Evolutionary conservation across 2,329 filamentous ascomycete genomes (phyloP), one percentile per base, ranked within the genome.

Genomic region (Podosphaera fusca): DNA sequence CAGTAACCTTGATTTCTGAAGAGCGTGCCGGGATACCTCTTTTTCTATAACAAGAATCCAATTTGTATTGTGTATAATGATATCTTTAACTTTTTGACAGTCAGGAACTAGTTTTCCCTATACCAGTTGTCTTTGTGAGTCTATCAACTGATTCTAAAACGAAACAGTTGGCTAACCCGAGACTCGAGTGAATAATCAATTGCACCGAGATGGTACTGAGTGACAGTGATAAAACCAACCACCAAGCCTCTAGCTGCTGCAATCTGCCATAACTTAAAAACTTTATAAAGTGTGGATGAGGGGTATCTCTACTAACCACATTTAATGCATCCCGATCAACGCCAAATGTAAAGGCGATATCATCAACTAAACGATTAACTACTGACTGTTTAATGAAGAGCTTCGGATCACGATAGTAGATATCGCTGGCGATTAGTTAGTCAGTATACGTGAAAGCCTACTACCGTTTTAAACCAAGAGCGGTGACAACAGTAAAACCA

Each of bases 11-110:
- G 30, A 4, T 30, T 51, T 14, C 38, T 29, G 47, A 56, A 12
- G 4, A 50, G 30, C 3, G 12, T 57, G 47, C 49, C 33, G 7
- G 57, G 67, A 58, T 61, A 80, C 84, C 72, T 92, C 86, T 69
- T 92, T 90, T 65, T 92, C 86, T 55, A 90, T 75, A 0, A 90
- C 76, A 0, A 90, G 69, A 49, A 89, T 70, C 84, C 82, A 88
- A 56, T 71, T 70, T 1, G 76, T 68, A 0, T 64, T 59, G 0
- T 67, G 66, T n/a, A 82, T 67, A 45, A 79, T 68, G 1, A 85
- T 62, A 2, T 65, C 65, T 0, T 73, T 68, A 10, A 82, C 71
- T 0, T 74, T 72, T 55, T 69, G 70, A 2, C 73, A 61, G 5
- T 70, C 70, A 0, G 84, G 84, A 7, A 90, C 72, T 0, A 82